Evolutionary conservation across 202 grass and related monocot species (phyloP).

Genomic region (Elaeis oleifera): DNA sequence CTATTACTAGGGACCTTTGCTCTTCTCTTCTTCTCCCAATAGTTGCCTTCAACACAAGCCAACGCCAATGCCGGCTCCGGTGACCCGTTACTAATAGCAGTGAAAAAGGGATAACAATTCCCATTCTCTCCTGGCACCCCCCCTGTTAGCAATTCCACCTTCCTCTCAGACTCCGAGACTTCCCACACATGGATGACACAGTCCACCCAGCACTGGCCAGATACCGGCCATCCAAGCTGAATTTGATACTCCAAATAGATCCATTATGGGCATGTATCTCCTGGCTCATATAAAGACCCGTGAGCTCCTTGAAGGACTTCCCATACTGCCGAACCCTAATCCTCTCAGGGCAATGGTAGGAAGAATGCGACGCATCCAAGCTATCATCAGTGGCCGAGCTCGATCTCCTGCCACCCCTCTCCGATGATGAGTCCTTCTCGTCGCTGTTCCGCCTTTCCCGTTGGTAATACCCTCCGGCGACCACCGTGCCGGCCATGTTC

Average conservation of each 20-base stretch:
- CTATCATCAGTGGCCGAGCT: constrained; percentile 89
- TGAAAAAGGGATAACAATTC: constrained; percentile 39
- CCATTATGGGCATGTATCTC: constrained; percentile 62
- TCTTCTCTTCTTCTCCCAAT: constrained; percentile 59
- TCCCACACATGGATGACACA: constrained; percentile 83
- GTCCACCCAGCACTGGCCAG: constrained; percentile 88
- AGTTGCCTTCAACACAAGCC: constrained; percentile 35
- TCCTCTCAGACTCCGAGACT: constrained; percentile 50
- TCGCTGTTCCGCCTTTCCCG: constrained; percentile 33
- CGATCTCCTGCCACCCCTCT: constrained; percentile 49
- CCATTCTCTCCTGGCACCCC: constrained; percentile 28
- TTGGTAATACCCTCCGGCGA: constrained; percentile 18
- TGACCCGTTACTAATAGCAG: constrained; percentile 42
- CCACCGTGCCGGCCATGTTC: constrained; percentile 57
- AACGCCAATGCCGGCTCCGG: constrained; percentile 41
- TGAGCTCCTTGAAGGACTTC: constrained; percentile 88
- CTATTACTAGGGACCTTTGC: constrained; percentile 63
- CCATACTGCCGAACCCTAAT: constrained; percentile 86
- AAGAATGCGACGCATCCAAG: constrained; percentile 35
- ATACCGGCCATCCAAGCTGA: constrained; percentile 81
- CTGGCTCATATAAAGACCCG: constrained; percentile 84
- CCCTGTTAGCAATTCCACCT: constrained; percentile 36
- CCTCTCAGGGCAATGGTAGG: constrained; percentile 34
- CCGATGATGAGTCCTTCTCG: constrained; percentile 42
- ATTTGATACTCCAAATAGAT: constrained; percentile 75